Evolutionary conservation across 768 basidiomycete species (phyloP), one percentile per base, ranked within the genome.

Genomic region (Rhizopogon vulgaris): DNA sequence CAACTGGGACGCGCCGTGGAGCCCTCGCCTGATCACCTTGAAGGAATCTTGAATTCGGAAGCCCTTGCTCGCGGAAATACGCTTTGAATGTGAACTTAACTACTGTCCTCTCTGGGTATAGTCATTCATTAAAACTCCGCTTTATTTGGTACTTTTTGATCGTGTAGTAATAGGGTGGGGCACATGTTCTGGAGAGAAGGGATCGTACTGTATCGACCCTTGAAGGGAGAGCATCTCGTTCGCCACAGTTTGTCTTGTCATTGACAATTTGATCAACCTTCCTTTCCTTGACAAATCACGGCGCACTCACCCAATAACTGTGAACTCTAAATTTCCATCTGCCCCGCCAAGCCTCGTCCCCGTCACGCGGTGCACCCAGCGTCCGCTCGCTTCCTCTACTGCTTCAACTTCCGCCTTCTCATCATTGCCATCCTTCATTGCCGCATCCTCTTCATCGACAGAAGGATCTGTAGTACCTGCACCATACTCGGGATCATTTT

Each of bases 161-260:
- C 12, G 12, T 34, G 32, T 10, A 12, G 32, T 34, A 34, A 4
- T 11, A 11, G 32, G 32, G n/a, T 63, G 62, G 15, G 74, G 69
- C 24, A 73, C 62, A 63, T 87, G 85, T 41, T 71, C 72, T 1
- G 78, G 75, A 5, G 85, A 84, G 67, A 90, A 88, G 2, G 87
- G 88, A 34, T 34, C 32, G 12, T 34, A 34, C 59, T 90, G 88
- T 53, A 94, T 73, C 3, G 91, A 93, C 8, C 93, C 93, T 28
- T 90, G 76, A 11, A 96, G 70, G 2, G 92, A 94, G 17, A 96
- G 71, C 91, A 95, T 94, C 63, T 94, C 87, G 62, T 96, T 94
- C 30, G 92, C 91, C 32, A 94, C 81, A 12, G 85, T 93, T 53
- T 94, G 66, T 24, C 94, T 34, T 96, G 61, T 37, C 46, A 52